Percentiles rank a stretch among this genome's conserved stretches.
Evolutionary conservation across 495 filamentous ascomycete species (phyloP).

Genomic region (Daldinia concentrica): DNA sequence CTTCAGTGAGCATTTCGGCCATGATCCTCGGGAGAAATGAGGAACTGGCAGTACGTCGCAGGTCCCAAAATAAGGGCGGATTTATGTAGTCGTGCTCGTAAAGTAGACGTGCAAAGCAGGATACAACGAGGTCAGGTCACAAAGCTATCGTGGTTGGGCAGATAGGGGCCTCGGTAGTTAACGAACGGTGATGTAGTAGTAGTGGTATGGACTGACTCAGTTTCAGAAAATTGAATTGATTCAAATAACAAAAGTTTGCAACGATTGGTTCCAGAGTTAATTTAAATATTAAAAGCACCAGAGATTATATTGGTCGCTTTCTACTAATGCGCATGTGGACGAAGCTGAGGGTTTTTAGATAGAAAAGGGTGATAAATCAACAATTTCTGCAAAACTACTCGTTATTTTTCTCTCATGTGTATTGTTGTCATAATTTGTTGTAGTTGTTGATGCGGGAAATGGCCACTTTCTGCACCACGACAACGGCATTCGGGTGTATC

Average conservation of each 20-base stretch:
- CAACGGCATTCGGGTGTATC: constrained; percentile 26
- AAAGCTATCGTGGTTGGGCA: constrained; percentile 10
- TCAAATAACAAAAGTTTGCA: constrained; percentile 25
- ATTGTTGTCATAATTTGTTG: constrained; percentile 37
- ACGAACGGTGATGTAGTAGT: constrained; percentile 10
- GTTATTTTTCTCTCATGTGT: constrained; percentile 7
- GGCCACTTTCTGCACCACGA: constrained; percentile 36
- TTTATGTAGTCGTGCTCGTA: constrained; percentile 17
- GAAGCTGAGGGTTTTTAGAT: neutral
- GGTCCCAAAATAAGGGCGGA: neutral
- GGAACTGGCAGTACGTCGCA: constrained; percentile 36
- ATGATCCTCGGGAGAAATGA: constrained; percentile 47
- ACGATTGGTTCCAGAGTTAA: constrained; percentile 19
- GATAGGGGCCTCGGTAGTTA: constrained; percentile 14
- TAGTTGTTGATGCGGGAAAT: constrained; percentile 42
- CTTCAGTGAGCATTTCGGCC: constrained; percentile 67
- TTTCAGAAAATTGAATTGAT: constrained; percentile 28
- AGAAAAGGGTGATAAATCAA: neutral
- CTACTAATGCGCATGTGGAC: constrained; percentile 14
- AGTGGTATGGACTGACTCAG: constrained; percentile 8
- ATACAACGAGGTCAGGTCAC: constrained; percentile 3
- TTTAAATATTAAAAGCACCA: constrained; percentile 11
- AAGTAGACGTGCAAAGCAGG: neutral
- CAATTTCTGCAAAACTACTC: neutral
- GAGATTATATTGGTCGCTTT: neutral